Base-by-base conservation (phyloP, 139 green algal species). In the Chlorella ohadii region DNA sequence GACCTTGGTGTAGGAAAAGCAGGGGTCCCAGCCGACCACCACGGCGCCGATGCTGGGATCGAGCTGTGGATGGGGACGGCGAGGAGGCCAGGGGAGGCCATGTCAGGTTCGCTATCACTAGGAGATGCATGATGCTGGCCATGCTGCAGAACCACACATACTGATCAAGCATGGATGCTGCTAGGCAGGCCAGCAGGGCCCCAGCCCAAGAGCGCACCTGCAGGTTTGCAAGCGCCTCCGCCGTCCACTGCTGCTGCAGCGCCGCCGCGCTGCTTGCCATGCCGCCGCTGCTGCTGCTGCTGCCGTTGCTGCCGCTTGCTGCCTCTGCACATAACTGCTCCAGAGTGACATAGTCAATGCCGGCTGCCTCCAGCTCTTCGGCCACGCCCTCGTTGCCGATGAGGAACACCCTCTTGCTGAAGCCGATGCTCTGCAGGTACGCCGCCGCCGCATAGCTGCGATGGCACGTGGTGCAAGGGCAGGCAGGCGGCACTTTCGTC, bases 21-120 rank as follows among this genome's bases (percentile, higher is more conserved):
- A 3, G 13, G 81, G 73, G 71, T 96, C 93, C 86, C 87, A 94
- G 20, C 91, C 80, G 5, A 85, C 57, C 16, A 85, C 68, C 44
- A 96, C 91, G 1, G 90, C 91, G 0, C 91, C 89, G 25, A 96
- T 90, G 41, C 51, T 33, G 0, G 78, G 72, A 71, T 95, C 93
- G 20, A 95, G 41, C 86, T 92, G 78, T 63, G 85, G 67, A 28
- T n/a, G 65, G 17, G 51, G 44, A n/a, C n/a, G n/a, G n/a, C n/a
- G n/a, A n/a, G n/a, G n/a, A n/a, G n/a, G n/a, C n/a, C 44, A 51
- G 44, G 44, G 44, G 7, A 51, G 44, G 44, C 44, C 6, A 51
- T 6, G 44, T n/a, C n/a, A n/a, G n/a, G n/a, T n/a, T n/a, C n/a
- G n/a, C n/a, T n/a, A n/a, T n/a, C n/a, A n/a, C n/a, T n/a, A n/a